These are phyloP conservation scores for Lipomyces anomalus DNA, from an alignment of 805 yeast species.

Conservation along the genomic window DNA sequence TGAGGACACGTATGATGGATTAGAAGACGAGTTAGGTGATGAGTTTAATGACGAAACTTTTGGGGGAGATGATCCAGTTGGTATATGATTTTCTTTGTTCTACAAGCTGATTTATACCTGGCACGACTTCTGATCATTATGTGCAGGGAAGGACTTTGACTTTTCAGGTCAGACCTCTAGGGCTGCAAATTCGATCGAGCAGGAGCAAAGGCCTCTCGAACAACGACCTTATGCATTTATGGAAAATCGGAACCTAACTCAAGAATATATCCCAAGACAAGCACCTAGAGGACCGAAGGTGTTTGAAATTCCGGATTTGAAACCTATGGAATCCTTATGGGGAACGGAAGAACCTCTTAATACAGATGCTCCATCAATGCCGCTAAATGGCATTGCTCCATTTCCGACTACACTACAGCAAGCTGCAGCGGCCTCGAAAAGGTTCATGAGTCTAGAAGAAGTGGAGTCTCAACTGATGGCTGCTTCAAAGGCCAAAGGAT, in stretches of 20 bases:
- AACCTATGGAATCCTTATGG: constrained; percentile 74
- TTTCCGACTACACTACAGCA: constrained; percentile 11
- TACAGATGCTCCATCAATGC: neutral
- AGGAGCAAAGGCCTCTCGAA: too few species aligned
- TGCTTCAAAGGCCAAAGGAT: constrained; percentile 26
- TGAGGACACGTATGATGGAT: constrained; percentile 77
- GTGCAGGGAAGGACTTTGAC: constrained; percentile 55
- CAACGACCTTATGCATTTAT: too few species aligned
- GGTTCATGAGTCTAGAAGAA: constrained; percentile 69
- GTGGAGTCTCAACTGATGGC: constrained; percentile 71
- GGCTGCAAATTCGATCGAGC: constrained; percentile 30
- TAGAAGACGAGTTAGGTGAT: constrained; percentile 62
- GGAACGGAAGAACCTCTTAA: constrained; percentile 31
- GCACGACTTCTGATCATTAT: too few species aligned
- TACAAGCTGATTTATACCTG: too few species aligned
- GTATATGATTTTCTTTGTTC: neutral
- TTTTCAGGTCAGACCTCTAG: constrained; percentile 44
- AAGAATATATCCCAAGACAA: constrained; percentile 19
- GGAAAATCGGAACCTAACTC: too few species aligned
- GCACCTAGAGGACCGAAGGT: neutral
- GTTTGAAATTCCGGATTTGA: constrained; percentile 35
- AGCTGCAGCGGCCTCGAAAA: constrained; percentile 31
- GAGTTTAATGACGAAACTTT: constrained; percentile 77
- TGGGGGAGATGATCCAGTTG: constrained; percentile 49
- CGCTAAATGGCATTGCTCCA: too few species aligned